Base-by-base conservation (phyloP, 805 yeast genomes). In the Candida saitoana region DNA sequence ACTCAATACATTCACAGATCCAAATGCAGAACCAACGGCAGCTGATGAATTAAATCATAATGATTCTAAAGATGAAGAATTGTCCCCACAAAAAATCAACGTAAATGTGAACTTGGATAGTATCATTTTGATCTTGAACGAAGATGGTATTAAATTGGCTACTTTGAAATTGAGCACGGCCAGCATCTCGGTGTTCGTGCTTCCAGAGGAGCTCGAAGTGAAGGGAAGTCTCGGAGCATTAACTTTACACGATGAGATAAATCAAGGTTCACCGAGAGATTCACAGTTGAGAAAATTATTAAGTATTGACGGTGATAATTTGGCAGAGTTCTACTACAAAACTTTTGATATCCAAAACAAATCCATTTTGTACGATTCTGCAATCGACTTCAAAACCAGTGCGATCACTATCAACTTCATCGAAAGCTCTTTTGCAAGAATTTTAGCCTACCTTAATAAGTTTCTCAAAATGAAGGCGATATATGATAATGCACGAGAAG, bases 401-500 rank as follows among this genome's bases (percentile, higher is more conserved):
- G 79, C 96, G 0, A 67, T 87, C 50, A 79, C 77, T 43, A 62
- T 93, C 4, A 85, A 82, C 57, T 86, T 90, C 56, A 81, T 88
- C 15, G 96, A 91, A 52, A 84, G 80, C 45, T 84, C 97, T 0
- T 73, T 89, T 44, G 73, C 80, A 25, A 76, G 82, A 49, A 74
- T 95, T 8, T 54, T 84, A 22, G 69, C 74, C 8, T 91, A 80
- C 52, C 65, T 88, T 52, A 78, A 78, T 49, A 84, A 84, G 50
- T 86, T 95, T 54, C 83, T 80, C 44, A 76, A 76, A 50, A 87
- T 91, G 96, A 93, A 93, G 60, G 78, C 77, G 3, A 71, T 90
- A n/a, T 95, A 86, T 60, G 99, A 93, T 54, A 69, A 76, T 16
- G 95, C 98, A 0, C 76, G 98, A 44, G 87, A 84, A 53, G 87